A percentile compares a stretch with the other conserved stretches of the same genome.
These are phyloP conservation scores for Plasmodium sp. DNA, from an alignment of 169 alveolate species.

Conservation along the genomic window DNA sequence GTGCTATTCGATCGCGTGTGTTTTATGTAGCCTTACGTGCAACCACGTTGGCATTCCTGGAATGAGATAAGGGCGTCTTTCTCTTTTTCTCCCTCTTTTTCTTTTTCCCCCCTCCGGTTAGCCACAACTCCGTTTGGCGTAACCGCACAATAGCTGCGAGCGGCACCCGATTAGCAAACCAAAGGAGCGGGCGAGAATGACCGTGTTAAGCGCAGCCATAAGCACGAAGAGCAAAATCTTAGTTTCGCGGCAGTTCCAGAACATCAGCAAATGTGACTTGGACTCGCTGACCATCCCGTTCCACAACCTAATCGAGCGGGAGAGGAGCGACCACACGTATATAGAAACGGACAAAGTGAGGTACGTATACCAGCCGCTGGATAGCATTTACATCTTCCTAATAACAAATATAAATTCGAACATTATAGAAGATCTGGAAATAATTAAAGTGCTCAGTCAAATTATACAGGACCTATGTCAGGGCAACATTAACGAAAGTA, in stretches of 20 bases:
- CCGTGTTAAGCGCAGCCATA: conserved; percentile 52
- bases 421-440: conserved; percentile 82
- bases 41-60: neutral
- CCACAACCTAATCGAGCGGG: conserved; percentile 66
- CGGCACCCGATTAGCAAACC: neutral
- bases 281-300: conserved; percentile 72
- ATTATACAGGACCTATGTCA: conserved; percentile 82
- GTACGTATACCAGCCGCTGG: conserved; percentile 85
- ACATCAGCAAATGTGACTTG: conserved; percentile 71
- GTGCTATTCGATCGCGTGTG: neutral
- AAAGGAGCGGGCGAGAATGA: neutral
- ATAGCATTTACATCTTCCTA: conserved; percentile 83
- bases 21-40: neutral
- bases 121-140: neutral
- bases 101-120: neutral
- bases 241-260: conserved; percentile 69
- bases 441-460: conserved; percentile 82
- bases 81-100: neutral
- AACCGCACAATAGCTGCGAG: neutral
- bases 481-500: conserved; percentile 79
- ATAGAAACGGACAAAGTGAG: conserved; percentile 84
- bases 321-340: conserved; percentile 82
- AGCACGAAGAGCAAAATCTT: conserved; percentile 71
- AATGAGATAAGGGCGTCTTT: neutral
- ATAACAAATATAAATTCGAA: conserved; percentile 86